phyloP scores from a whole-genome alignment of 768 basidiomycete species.

The Tubosaeta brunneosetosa region DNA sequence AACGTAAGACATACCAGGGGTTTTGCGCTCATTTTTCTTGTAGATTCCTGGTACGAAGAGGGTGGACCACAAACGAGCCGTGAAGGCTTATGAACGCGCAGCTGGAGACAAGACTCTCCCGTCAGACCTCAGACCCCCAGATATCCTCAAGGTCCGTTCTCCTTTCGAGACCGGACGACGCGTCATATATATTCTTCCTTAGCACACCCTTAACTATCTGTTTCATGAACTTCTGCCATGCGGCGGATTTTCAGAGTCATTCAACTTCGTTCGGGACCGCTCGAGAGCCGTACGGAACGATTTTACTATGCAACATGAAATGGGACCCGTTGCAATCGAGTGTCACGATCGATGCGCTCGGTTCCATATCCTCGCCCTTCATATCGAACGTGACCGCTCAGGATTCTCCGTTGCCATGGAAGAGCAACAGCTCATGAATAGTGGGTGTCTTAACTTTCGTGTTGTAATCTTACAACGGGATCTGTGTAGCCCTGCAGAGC shows the following conservation, averaged over 20 bases:
- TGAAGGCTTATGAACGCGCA: conserved; percentile 93
- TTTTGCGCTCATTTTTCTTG: conserved; percentile 32
- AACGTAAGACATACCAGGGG: conserved; percentile 4
- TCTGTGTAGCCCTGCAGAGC: conserved; percentile 73
- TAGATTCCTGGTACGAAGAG: conserved; percentile 80
- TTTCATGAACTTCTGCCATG: conserved; percentile 75
- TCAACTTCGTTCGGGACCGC: conserved; percentile 88
- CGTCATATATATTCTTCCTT: background rate
- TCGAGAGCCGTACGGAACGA: conserved; percentile 88
- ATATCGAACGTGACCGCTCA: conserved; percentile 51
- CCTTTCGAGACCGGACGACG: conserved; percentile 1
- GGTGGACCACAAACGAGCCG: conserved; percentile 81
- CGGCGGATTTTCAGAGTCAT: conserved; percentile 65
- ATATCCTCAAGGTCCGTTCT: conserved; percentile 62
- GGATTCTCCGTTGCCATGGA: conserved; percentile 68
- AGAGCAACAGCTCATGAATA: conserved; percentile 87
- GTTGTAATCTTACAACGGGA: background rate
- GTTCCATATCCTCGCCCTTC: conserved; percentile 85
- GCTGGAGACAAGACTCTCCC: conserved; percentile 90
- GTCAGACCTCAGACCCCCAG: conserved; percentile 86
- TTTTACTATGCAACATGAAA: conserved; percentile 88
- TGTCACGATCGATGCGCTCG: conserved; percentile 92
- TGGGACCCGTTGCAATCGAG: conserved; percentile 72
- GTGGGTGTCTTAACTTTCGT: conserved; percentile 41
- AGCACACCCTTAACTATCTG: conserved; percentile 90